Percentiles rank a stretch among this genome's conserved stretches.
phyloP scores from a whole-genome alignment of 768 basidiomycete genomes.

The Psilocybe subaeruginosa region DNA sequence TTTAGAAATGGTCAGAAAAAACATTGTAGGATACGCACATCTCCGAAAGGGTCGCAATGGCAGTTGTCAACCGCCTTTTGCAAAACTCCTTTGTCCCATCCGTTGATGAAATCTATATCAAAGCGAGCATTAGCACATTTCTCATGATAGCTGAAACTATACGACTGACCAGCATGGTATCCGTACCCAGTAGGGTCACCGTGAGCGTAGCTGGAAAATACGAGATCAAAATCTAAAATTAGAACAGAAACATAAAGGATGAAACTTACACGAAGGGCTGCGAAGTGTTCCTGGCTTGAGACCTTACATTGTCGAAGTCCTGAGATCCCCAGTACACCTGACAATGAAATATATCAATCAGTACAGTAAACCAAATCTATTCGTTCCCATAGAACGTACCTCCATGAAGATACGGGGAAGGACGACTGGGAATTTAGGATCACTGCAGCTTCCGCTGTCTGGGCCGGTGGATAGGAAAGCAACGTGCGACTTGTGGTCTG shows the following conservation, averaged over 20 bases:
- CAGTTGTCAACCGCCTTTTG: slow-evolving; percentile 58
- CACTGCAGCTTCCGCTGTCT: slow-evolving; percentile 50
- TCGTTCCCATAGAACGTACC: slow-evolving; percentile 27
- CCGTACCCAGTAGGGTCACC: slow-evolving; percentile 70
- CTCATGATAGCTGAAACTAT: neutral
- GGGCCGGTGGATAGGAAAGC: slow-evolving; percentile 48
- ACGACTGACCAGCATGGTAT: slow-evolving; percentile 51
- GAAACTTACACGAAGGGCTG: slow-evolving; percentile 56
- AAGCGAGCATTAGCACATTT: slow-evolving; percentile 11
- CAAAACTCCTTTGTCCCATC: slow-evolving; percentile 62
- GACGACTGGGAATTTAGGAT: slow-evolving; percentile 46
- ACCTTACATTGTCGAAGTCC: slow-evolving; percentile 35
- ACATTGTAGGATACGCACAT: slow-evolving; percentile 30
- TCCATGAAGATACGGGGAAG: slow-evolving; percentile 56
- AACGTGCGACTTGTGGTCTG: slow-evolving; percentile 57
- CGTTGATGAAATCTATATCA: slow-evolving; percentile 51
- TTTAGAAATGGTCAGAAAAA: neutral
- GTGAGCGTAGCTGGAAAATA: slow-evolving; percentile 40
- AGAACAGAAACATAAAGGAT: neutral
- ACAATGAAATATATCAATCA: neutral
- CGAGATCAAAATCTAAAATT: neutral
- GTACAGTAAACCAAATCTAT: neutral
- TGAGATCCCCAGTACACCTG: slow-evolving; percentile 50
- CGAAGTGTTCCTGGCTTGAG: slow-evolving; percentile 45
- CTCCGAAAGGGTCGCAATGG: slow-evolving; percentile 47